Evolutionary conservation across 2,329 filamentous ascomycete genomes (phyloP).

Genomic region (Fusarium gaditjirri): DNA sequence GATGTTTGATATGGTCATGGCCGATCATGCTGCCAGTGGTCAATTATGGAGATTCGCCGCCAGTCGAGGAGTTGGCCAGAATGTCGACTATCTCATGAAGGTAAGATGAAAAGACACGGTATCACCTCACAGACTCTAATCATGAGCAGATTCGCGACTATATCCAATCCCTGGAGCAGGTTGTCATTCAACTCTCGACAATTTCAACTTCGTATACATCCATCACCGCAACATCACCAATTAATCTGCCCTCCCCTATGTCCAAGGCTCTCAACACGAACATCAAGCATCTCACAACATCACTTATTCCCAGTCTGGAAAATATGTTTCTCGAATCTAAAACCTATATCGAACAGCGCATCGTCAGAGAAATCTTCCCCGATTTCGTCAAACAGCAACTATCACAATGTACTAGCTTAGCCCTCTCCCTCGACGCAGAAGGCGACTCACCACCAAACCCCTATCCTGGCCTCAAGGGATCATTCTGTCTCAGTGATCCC

Average conservation of each 20-base stretch:
- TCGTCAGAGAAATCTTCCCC: conserved; percentile 60
- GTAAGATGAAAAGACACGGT: conserved; percentile 44
- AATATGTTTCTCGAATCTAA: conserved; percentile 56
- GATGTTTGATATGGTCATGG: conserved; percentile 61
- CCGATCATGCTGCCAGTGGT: conserved; percentile 58
- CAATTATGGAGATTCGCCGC: conserved; percentile 63
- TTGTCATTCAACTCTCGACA: conserved; percentile 51
- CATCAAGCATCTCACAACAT: conserved; percentile 57
- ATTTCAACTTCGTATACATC: conserved; percentile 58
- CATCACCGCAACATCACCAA: conserved; percentile 55
- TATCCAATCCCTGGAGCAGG: conserved; percentile 55
- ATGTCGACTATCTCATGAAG: conserved; percentile 63
- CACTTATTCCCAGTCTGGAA: conserved; percentile 59
- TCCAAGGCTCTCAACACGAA: conserved; percentile 57
- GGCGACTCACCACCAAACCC: conserved; percentile 45
- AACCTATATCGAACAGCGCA: conserved; percentile 56
- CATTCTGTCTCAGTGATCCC: conserved; percentile 68
- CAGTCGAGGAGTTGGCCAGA: conserved; percentile 57
- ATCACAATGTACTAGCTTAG: conserved; percentile 56
- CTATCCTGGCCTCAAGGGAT: conserved; percentile 66
- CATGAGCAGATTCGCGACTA: conserved; percentile 57
- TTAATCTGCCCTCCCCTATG: conserved; percentile 55
- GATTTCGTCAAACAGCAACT: conserved; percentile 64
- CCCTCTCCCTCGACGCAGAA: conserved; percentile 53
- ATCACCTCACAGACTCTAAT: neutral